Base-by-base conservation (phyloP, 2,329 filamentous ascomycete genomes). In the Ophiostoma triangulosporum region DNA sequence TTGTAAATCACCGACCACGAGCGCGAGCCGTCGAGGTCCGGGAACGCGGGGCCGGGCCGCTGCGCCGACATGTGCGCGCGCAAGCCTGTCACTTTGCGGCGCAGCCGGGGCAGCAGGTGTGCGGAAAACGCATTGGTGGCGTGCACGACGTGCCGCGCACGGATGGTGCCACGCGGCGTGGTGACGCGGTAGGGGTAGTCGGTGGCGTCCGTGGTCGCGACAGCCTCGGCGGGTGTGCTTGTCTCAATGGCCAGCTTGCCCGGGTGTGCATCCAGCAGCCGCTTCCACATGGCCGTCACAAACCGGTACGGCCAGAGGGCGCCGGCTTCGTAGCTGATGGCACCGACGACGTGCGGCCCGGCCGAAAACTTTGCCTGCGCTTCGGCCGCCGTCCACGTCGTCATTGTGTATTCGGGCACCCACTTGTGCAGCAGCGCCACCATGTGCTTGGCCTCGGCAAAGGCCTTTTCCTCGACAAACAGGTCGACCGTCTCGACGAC, bases 61-160 rank as follows among this genome's bases (percentile, higher is more conserved):
- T 78, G 74, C 0, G 73, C 71, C 0, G 72, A 70, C 74, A 78
- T 78, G 54, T 75, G 72, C 4, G 66, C 73, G 3, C 73, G 64
- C 0, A 69, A 56, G 0, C 73, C 69, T 0, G 71, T 69, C n/a
- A 77, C 60, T 40, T 68, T 70, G 8, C 69, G 68, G 3, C 68
- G 65, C 1, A 80, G 64, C 0, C 66, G 69, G 0, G 77, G 75
- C 3, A 81, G 60, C 1, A 81, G 69, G 50, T 77, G 70, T 0
- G 70, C 63, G 0, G 73, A 68, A 57, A 74, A 74, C 5, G 67
- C 76, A 57, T 83, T 81, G 1, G 77, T 82, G 7, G 75, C 75
- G 57, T 83, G 75, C 2, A 82, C 67, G 1, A 83, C 66, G 51
- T 81, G 72, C 0, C 66, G 65, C 7, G 75, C 68, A 3, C 60